phyloP scores from a whole-genome alignment of 129 eudicot species.

The Tagetes patula region DNA sequence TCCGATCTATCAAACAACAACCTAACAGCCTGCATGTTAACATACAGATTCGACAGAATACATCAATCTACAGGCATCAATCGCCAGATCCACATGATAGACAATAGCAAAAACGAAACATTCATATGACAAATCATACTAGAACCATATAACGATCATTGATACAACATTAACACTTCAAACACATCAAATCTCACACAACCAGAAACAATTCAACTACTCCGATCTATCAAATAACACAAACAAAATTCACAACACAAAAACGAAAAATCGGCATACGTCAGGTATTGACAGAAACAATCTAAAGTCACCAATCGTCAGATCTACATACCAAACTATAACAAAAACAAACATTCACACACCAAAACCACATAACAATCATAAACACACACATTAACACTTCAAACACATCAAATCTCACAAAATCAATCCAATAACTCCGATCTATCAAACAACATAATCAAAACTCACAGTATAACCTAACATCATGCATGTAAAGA shows the following conservation, averaged over 20 bases:
- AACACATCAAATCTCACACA: constrained; percentile 12
- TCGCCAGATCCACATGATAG: constrained; percentile 10
- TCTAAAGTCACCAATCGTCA: background rate
- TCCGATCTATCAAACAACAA: background rate
- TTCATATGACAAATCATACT: background rate
- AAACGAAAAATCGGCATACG: no score
- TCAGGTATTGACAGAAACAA: background rate
- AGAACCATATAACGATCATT: constrained; percentile 17
- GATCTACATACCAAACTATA: background rate
- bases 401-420: constrained; percentile 10
- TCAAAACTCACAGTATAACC: background rate
- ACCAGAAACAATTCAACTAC: constrained; percentile 26
- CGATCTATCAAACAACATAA: constrained; percentile 27
- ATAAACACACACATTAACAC: constrained; percentile 10
- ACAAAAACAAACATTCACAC: background rate
- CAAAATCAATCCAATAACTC: constrained; percentile 32
- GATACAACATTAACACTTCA: constrained; percentile 9
- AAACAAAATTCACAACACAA: background rate
- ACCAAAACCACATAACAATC: constrained; percentile 15
- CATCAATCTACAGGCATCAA: background rate
- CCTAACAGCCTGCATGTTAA: no score
- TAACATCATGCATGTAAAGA: constrained; percentile 20
- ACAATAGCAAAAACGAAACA: background rate
- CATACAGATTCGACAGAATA: no score
- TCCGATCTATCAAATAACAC: constrained; percentile 31